A percentile compares a stretch with the other conserved stretches of the same genome.
phyloP scores from a whole-genome alignment of 164 flowering plant genomes.

The Chimonanthus praecox region DNA sequence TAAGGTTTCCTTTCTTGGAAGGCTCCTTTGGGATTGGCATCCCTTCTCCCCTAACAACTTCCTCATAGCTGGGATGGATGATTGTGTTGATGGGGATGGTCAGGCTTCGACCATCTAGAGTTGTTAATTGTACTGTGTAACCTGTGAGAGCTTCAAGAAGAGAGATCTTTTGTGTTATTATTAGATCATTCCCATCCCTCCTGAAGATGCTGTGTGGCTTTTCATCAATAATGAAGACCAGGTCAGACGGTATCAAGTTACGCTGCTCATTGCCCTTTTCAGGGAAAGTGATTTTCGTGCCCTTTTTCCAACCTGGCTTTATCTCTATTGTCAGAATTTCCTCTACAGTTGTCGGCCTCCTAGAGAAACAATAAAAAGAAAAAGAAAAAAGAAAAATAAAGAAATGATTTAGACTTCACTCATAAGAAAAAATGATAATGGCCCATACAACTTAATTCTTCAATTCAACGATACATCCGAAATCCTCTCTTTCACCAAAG shows the following conservation, averaged over 20 bases:
- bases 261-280: conserved; percentile 82
- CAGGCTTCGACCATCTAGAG: conserved; percentile 70
- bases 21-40: conserved; percentile 93
- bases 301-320: conserved; percentile 95
- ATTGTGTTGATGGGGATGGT: conserved; percentile 51
- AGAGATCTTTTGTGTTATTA: conserved; percentile 63
- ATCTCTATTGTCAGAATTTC: conserved; percentile 81
- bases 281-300: conserved; percentile 94
- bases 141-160: conserved; percentile 84
- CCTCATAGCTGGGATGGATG: conserved; percentile 66
- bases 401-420: neutral
- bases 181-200: conserved; percentile 84
- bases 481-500: no score
- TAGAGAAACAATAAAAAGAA: conserved; percentile 16
- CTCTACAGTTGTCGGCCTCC: conserved; percentile 65
- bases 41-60: conserved; percentile 78
- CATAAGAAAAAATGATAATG: neutral
- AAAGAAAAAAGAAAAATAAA: no score
- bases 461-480: no score
- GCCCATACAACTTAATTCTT: no score
- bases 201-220: conserved; percentile 76
- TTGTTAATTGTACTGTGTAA: conserved; percentile 63
- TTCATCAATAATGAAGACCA: conserved; percentile 85
- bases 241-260: conserved; percentile 71
- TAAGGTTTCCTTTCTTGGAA: conserved; percentile 66